These are phyloP conservation scores for Melastoma malabathricum DNA, from an alignment of 345 rosid species.

Conservation along the genomic window DNA sequence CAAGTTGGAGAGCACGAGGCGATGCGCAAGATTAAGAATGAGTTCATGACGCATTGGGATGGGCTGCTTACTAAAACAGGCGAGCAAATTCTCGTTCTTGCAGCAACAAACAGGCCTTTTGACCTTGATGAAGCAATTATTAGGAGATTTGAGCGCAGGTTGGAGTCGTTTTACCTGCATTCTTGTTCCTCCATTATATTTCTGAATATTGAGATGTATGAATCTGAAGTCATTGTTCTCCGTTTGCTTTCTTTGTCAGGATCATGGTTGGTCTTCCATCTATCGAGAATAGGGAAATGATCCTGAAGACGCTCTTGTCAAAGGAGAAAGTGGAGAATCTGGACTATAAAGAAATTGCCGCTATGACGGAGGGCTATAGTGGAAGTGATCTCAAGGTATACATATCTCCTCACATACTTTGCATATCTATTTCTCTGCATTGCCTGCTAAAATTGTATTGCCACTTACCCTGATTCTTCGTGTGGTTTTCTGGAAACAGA, in stretches of 20 bases:
- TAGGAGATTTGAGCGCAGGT: slow-evolving; percentile 96
- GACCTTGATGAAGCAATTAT: slow-evolving; percentile 99
- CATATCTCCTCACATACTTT: slow-evolving; percentile 4
- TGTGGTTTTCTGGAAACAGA: slow-evolving; percentile 36
- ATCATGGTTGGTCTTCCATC: slow-evolving; percentile 96
- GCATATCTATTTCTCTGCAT: neutral
- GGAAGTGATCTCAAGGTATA: slow-evolving; percentile 99
- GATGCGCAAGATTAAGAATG: slow-evolving; percentile 91
- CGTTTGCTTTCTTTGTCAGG: slow-evolving; percentile 26
- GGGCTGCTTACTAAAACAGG: slow-evolving; percentile 78
- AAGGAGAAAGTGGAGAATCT: slow-evolving; percentile 68
- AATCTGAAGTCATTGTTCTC: neutral
- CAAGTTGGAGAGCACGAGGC: slow-evolving; percentile 98
- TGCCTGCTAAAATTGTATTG: slow-evolving; percentile 7
- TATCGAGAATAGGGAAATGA: slow-evolving; percentile 64
- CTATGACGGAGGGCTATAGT: slow-evolving; percentile 83
- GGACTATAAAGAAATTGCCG: slow-evolving; percentile 75
- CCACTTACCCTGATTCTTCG: neutral
- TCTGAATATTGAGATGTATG: neutral
- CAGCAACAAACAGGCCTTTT: slow-evolving; percentile 97
- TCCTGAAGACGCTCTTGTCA: slow-evolving; percentile 66
- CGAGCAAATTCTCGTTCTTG: slow-evolving; percentile 86
- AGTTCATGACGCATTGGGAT: slow-evolving; percentile 99
- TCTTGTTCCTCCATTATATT: neutral
- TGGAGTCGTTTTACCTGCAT: neutral